A percentile compares a stretch with the other conserved stretches of the same genome.
Evolutionary conservation across 345 rosid genomes (phyloP).

Genomic region (Eucalyptus tenuipes): DNA sequence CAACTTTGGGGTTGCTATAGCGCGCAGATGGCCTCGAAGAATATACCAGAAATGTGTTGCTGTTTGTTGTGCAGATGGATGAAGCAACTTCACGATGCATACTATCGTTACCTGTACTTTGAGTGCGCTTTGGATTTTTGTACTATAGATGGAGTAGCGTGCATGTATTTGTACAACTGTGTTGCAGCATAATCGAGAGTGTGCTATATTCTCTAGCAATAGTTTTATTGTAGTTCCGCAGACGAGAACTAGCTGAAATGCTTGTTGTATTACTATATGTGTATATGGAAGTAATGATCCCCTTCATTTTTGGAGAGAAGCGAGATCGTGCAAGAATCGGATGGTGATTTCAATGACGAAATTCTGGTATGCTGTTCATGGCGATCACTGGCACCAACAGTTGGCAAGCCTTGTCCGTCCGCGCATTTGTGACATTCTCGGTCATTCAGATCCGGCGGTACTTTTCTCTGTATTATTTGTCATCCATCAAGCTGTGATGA

Average conservation of each 20-base stretch:
- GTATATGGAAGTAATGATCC: neutral
- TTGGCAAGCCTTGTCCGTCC: too few relatives aligned
- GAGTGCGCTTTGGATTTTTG: neutral
- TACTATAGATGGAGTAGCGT: neutral
- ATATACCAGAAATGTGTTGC: neutral
- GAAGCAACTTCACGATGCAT: neutral
- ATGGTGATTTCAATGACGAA: too few relatives aligned
- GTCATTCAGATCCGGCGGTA: too few relatives aligned
- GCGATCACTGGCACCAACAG: too few relatives aligned
- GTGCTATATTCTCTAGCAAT: neutral
- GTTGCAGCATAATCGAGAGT: neutral
- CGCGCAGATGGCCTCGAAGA: neutral
- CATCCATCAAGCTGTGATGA: too few relatives aligned
- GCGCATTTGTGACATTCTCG: too few relatives aligned
- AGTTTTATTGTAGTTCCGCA: neutral
- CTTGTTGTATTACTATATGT: neutral
- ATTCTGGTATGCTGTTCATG: too few relatives aligned
- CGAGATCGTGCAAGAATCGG: too few relatives aligned
- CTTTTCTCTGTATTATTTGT: neutral
- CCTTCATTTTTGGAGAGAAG: neutral
- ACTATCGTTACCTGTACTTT: neutral
- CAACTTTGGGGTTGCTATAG: conserved; percentile 12
- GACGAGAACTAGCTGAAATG: neutral
- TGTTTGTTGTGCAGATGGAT: neutral
- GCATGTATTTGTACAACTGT: neutral